Conservation (phyloP, 1,139 yeast species). For the Yamadazyma mexicana region DNA sequence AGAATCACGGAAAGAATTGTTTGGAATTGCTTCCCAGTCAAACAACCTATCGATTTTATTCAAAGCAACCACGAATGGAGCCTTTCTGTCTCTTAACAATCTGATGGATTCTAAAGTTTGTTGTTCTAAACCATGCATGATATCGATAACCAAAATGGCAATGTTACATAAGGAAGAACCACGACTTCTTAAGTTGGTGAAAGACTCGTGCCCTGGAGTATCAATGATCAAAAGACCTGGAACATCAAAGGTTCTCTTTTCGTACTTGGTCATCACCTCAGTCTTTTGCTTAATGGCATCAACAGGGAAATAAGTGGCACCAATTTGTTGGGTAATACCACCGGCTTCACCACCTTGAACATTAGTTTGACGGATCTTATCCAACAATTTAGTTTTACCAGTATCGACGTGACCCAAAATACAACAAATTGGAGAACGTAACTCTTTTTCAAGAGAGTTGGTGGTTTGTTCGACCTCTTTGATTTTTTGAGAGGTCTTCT, state of each 20-base stretch:
- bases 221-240: constrained; percentile 96
- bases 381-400: constrained; percentile 95
- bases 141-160: constrained; percentile 96
- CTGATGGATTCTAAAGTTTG: constrained; percentile 94
- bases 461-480: constrained; percentile 18
- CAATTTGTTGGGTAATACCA: constrained; percentile 99
- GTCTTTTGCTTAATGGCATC: constrained; percentile 91
- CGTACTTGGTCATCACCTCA: constrained; percentile 83
- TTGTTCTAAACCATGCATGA: constrained; percentile 98
- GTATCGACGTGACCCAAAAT: constrained; percentile 99
- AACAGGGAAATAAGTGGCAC: constrained; percentile 99
- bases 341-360: constrained; percentile 99
- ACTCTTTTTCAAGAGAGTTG: constrained; percentile 38
- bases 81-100: constrained; percentile 91
- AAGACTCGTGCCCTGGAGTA: constrained; percentile 99
- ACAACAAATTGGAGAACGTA: constrained; percentile 99
- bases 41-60: constrained; percentile 96
- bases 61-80: constrained; percentile 95
- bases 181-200: constrained; percentile 94
- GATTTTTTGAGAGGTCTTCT: constrained; percentile 15
- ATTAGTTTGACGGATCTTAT: constrained; percentile 96
- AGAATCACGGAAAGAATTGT: constrained; percentile 95
- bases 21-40: constrained; percentile 88
- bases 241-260: constrained; percentile 84
- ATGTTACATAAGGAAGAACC: constrained; percentile 99